phyloP scores from a whole-genome alignment of 805 yeast species.

The Ogataea parapolymorpha region DNA sequence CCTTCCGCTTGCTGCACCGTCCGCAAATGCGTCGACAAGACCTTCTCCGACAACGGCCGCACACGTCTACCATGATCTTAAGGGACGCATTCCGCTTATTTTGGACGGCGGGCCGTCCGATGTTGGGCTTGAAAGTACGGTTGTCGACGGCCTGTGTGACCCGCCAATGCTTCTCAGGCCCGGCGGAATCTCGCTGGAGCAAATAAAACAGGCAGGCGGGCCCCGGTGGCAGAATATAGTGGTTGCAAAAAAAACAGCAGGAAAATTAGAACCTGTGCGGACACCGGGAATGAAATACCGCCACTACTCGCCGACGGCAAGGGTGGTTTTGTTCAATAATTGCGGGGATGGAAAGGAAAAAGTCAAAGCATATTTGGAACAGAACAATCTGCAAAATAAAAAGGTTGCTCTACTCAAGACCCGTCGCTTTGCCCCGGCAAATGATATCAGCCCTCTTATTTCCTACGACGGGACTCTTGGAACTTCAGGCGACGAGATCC shows the following conservation, averaged over 20 bases:
- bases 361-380: constrained; percentile 10
- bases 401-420: constrained; percentile 54
- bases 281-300: constrained; percentile 99
- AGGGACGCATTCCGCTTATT: constrained; percentile 77
- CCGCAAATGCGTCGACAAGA: constrained; percentile 93
- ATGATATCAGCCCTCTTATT: constrained; percentile 17
- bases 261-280: constrained; percentile 62
- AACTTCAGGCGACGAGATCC: constrained; percentile 53
- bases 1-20: constrained; percentile 94
- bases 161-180: constrained; percentile 93
- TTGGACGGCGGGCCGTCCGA: constrained; percentile 87
- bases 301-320: constrained; percentile 90
- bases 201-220: constrained; percentile 66
- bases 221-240: constrained; percentile 58
- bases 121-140: constrained; percentile 94
- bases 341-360: constrained; percentile 40
- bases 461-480: constrained; percentile 41
- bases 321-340: constrained; percentile 63
- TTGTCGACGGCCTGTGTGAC: constrained; percentile 77
- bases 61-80: constrained; percentile 79
- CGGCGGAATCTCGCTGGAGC: constrained; percentile 86
- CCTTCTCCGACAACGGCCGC: constrained; percentile 90
- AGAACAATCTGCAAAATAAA: constrained; percentile 11
- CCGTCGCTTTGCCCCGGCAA: constrained; percentile 30
- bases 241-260: constrained; percentile 65